Conservation (phyloP, 345 rosid species). For the rapeseed (Brassica napus) region Da-Ae NC_063438.1:25851001-25851500, state of each 20-base stretch:
- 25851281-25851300: slow-evolving; percentile 92
- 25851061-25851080: slow-evolving; percentile 89
- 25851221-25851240: slow-evolving; percentile 81
- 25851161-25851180: slow-evolving; percentile 72
- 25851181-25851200: slow-evolving; percentile 94
- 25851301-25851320: slow-evolving; percentile 83
- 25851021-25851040: slow-evolving; percentile 56
- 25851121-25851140: slow-evolving; percentile 87
- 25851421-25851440: slow-evolving; percentile 85
- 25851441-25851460: slow-evolving; percentile 65
- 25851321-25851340: slow-evolving; percentile 92
- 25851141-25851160: slow-evolving; percentile 94
- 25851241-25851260: slow-evolving; percentile 92
- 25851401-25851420: slow-evolving; percentile 81
- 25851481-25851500: slow-evolving; percentile 59
- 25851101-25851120: slow-evolving; percentile 93
- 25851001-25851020: slow-evolving; percentile 68
- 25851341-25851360: slow-evolving; percentile 97
- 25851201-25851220: slow-evolving; percentile 94
- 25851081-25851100: slow-evolving; percentile 72
- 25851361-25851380: slow-evolving; percentile 78
- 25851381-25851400: slow-evolving; percentile 67
- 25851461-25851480: slow-evolving; percentile 73
- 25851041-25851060: slow-evolving; percentile 90
- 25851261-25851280: slow-evolving; percentile 93